These are phyloP conservation scores for Neurospora sp. DNA, from an alignment of 495 filamentous ascomycete genomes.

Conservation along the genomic window DNA sequence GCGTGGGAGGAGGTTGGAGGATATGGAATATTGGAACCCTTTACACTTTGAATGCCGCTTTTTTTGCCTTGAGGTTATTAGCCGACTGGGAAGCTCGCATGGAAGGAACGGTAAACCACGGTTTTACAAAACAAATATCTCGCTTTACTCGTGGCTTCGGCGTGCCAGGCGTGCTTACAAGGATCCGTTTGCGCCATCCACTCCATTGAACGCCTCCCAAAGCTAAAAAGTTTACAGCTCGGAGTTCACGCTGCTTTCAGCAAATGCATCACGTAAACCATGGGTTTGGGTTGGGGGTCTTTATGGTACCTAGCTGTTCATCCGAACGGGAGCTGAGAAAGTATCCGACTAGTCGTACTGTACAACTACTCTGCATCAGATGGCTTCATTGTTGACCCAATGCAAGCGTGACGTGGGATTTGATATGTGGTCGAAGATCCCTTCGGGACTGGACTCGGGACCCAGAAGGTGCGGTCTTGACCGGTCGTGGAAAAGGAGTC, in stretches of 20 bases:
- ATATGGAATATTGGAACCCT: not conserved
- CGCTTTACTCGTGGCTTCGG: not conserved
- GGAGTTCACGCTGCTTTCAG: not conserved
- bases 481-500: no score
- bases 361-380: no score
- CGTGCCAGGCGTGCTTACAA: conserved; percentile 11
- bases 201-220: not conserved
- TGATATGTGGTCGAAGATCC: no score
- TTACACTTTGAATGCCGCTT: not conserved
- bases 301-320: no score
- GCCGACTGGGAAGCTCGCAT: not conserved
- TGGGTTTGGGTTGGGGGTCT: not conserved
- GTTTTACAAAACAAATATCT: not conserved
- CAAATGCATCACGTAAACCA: not conserved
- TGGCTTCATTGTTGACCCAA: no score
- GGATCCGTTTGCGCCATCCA: conserved; percentile 17
- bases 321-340: no score
- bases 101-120: not conserved
- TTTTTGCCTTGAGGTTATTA: not conserved
- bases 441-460: no score
- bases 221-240: not conserved
- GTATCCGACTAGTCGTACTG: no score
- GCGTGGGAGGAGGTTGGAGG: not conserved
- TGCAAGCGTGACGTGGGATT: no score
- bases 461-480: no score